Percentiles rank a stretch among this genome's conserved stretches.
Conservation (phyloP, 1,284 basidiomycete genomes). For the Gymnopus androsaceus region DNA sequence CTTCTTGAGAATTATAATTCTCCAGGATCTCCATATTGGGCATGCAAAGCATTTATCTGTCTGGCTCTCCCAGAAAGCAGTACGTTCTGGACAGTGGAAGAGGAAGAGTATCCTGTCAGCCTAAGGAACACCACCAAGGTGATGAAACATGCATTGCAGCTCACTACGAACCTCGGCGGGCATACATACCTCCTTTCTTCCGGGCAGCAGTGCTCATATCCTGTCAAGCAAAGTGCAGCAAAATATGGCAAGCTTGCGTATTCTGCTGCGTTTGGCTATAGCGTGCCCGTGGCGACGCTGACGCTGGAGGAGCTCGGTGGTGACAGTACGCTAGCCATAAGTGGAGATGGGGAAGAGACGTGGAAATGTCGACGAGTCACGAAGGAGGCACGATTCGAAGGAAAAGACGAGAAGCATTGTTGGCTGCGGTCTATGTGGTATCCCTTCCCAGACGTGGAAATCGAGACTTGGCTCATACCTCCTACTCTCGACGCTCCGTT, state of each 20-base stretch:
- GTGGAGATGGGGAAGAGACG: slow-evolving; percentile 62
- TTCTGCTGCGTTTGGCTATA: slow-evolving; percentile 75
- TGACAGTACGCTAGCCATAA: slow-evolving; percentile 70
- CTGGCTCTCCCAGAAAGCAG: slow-evolving; percentile 66
- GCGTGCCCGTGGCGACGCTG: slow-evolving; percentile 65
- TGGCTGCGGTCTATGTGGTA: slow-evolving; percentile 73
- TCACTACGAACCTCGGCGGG: slow-evolving; percentile 60
- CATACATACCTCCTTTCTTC: slow-evolving; percentile 76
- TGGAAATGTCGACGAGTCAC: slow-evolving; percentile 72
- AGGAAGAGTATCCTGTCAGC: slow-evolving; percentile 60
- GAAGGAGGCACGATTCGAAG: slow-evolving; percentile 60
- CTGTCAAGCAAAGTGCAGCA: slow-evolving; percentile 74
- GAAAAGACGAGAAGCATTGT: slow-evolving; percentile 32
- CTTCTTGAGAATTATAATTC: slow-evolving; percentile 83
- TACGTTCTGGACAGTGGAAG: slow-evolving; percentile 69
- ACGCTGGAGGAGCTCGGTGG: slow-evolving; percentile 73
- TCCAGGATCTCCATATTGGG: slow-evolving; percentile 82
- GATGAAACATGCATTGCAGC: slow-evolving; percentile 67
- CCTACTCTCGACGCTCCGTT: slow-evolving; percentile 55
- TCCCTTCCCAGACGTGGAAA: slow-evolving; percentile 70
- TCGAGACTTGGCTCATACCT: slow-evolving; percentile 76
- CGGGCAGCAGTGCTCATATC: slow-evolving; percentile 78
- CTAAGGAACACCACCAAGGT: slow-evolving; percentile 39
- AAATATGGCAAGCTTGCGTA: slow-evolving; percentile 82
- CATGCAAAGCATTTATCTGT: slow-evolving; percentile 75